These are phyloP conservation scores for Mortierella sp. DNA, from an alignment of 371 early-diverging fungal species.

Conservation along the genomic window DNA sequence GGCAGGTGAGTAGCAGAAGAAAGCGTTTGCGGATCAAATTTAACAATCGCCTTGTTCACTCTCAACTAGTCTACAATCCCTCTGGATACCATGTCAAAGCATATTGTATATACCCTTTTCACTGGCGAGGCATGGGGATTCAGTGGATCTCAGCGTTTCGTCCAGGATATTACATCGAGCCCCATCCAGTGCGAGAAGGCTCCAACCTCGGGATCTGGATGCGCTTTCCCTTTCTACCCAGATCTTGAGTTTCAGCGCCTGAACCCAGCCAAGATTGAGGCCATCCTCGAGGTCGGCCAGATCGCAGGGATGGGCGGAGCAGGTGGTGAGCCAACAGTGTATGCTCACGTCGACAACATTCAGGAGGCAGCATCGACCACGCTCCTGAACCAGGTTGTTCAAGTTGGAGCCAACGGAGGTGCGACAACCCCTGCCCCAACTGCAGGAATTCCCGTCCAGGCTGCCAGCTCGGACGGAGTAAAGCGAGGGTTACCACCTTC, in stretches of 20 bases:
- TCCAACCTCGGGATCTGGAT: conserved; percentile 62
- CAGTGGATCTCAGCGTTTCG: conserved; percentile 87
- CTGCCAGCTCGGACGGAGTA: conserved; percentile 64
- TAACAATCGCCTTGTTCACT: not conserved
- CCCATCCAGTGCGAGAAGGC: conserved; percentile 73
- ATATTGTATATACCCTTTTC: conserved; percentile 83
- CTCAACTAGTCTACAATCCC: conserved; percentile 62
- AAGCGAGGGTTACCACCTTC: conserved; percentile 81
- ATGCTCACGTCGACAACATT: conserved; percentile 41
- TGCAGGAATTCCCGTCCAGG: conserved; percentile 37
- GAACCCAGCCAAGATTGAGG: conserved; percentile 74
- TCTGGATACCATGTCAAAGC: conserved; percentile 66
- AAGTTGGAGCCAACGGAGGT: conserved; percentile 24
- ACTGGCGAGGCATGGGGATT: conserved; percentile 84
- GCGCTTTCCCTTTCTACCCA: conserved; percentile 75
- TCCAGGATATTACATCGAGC: conserved; percentile 71
- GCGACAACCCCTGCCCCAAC: conserved; percentile 30
- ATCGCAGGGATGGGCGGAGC: conserved; percentile 47
- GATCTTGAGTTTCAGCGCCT: conserved; percentile 74
- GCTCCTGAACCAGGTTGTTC: conserved; percentile 63
- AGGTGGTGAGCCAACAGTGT: conserved; percentile 14
- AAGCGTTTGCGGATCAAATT: not conserved
- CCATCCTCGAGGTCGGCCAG: conserved; percentile 68
- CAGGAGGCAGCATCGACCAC: conserved; percentile 54
- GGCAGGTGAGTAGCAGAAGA: not conserved